Base-by-base conservation (phyloP, 768 basidiomycete genomes). In the Serpula lacrymans region DNA sequence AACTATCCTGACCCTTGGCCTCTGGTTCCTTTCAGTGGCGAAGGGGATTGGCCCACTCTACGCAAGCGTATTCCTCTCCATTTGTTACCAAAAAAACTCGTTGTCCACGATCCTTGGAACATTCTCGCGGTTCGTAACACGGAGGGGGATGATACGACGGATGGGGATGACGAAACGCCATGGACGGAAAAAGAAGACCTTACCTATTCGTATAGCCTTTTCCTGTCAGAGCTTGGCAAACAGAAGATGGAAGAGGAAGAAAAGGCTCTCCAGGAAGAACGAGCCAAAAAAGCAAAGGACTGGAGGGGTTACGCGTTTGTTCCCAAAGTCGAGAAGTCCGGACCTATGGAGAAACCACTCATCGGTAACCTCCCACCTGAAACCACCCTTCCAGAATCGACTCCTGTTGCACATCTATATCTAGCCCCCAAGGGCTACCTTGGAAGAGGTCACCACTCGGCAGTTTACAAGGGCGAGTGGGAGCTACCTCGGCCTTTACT, bases 371-470 rank as follows among this genome's bases (percentile, higher is more conserved):
- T 59, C 33, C 58, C 55, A n/a, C 57, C 59, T 21, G 53, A 44
- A 17, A 55, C 60, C 0, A 47, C 43, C 3, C n/a, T n/a, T n/a
- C 25, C 17, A 37, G 55, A 28, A 25, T 54, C 13, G 28, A 55
- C 50, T 5, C 58, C 58, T 14, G 72, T 68, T 37, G 73, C 70
- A 1, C 76, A 80, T 50, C 59, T 81, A 13, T 75, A 77, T 39
- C 45, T 82, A 37, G 65, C 67, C 2, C 65, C 69, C 0, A 26
- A 30, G 0, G 50, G 64, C 23, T 33, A 16, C 14, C 45, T 68
- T 6, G 80, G 78, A 4, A 1, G 10, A 0, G 80, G 82, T 0
- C 49, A 76, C 49, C 81, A 83, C 49, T 82, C 81, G 0, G 34
- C 56, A 23, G 75, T 78, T 0, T 74, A 75, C 48, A 51, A 62